Conservation (phyloP, 805 yeast genomes). For the Yarrowia porcina region DNA sequence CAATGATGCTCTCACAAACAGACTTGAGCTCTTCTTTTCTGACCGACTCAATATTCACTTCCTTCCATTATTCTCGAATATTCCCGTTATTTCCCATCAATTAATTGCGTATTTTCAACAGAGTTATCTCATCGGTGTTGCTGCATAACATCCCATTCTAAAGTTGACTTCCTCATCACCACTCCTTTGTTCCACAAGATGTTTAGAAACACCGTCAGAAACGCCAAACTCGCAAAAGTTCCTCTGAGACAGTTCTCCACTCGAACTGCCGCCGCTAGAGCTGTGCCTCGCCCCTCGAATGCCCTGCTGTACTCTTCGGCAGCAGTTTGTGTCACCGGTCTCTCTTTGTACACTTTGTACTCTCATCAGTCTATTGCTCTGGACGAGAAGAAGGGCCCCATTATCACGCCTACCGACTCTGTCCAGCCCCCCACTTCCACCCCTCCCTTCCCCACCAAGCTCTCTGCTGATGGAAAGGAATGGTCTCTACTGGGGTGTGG, state of each 20-base stretch:
- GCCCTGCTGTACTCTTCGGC: neutral
- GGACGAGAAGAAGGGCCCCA: neutral
- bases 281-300: constrained; percentile 1
- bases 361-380: neutral
- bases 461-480: constrained; percentile 35
- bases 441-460: constrained; percentile 37
- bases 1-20: too few species aligned
- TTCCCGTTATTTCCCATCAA: neutral
- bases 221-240: neutral
- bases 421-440: constrained; percentile 39
- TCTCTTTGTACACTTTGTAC: neutral
- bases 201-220: neutral
- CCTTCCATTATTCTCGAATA: neutral
- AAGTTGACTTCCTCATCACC: neutral
- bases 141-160: neutral
- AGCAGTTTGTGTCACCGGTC: neutral
- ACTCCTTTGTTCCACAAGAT: neutral
- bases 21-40: too few species aligned
- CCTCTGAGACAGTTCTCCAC: neutral
- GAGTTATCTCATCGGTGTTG: neutral
- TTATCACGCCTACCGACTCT: neutral
- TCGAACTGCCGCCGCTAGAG: neutral
- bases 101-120: too few species aligned
- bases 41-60: too few species aligned
- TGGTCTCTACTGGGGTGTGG: constrained; percentile 75